Base-by-base conservation (phyloP, 1,284 basidiomycete genomes). In the Grifola frondosa region DNA sequence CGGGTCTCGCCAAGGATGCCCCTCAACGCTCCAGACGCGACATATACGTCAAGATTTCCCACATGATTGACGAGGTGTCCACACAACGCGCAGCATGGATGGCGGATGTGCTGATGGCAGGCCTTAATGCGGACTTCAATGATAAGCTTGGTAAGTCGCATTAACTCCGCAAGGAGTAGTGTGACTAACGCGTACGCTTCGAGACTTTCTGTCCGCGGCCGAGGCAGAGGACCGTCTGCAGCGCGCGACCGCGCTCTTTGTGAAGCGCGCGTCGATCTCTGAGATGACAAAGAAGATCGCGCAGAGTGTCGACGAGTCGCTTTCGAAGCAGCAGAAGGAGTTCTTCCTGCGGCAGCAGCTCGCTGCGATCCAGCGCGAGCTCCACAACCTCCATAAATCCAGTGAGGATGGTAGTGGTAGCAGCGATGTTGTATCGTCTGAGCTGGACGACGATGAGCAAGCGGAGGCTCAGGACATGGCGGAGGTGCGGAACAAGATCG, bases 311-410 rank as follows among this genome's bases (percentile, higher is more conserved):
- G 84, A 88, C 50, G 87, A 89, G 60, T 81, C 79, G 1, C 73
- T 89, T 12, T 84, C 83, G 21, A 88, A 86, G 47, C 87, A 89
- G 53, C 87, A 90, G 65, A 89, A 89, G 55, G 88, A 89, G 49
- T 84, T 83, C 59, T 89, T 88, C 68, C 73, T 90, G 3, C 82
- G 86, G 42, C 91, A 95, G 61, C 92, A 95, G 60, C 80, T 93
- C 34, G 84, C 88, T 22, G 91, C 88, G 9, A 94, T 95, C 54
- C 88, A 93, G 57, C 84, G 89, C 40, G 92, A 96, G 65, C 75
- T 95, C 10, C 81, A 84, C 28, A 71, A 70, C 13, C 70, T 90
- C n/a, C 61, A 74, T 13, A 62, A 57, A n/a, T 38, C 50, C 47
- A 61, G 74, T 10, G 21, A 40, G 13, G 41, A 40, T 9, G 37